A percentile compares a stretch with the other conserved stretches of the same genome.
Conservation (phyloP, 129 eudicot species). For the Rutidosis leptorrhynchoides region DNA sequence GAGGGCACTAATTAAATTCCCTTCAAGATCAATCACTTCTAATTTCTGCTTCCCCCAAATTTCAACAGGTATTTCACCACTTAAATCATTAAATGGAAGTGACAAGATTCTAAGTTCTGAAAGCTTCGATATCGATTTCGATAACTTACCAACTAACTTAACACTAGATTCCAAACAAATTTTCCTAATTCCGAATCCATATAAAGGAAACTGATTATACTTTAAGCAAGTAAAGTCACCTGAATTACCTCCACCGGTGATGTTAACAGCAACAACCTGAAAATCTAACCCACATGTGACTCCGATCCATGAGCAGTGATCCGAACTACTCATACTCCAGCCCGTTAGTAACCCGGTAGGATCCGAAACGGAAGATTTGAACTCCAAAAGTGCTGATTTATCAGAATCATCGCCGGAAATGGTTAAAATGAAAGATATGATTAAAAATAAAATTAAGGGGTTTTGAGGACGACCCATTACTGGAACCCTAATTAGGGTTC, state of each 20-base stretch:
- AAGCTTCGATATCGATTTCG: conserved; percentile 51
- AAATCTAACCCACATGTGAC: conserved; percentile 55
- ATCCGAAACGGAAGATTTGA: too few relatives aligned
- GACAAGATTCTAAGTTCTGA: conserved; percentile 62
- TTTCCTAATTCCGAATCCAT: conserved; percentile 81
- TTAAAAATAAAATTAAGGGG: conserved; percentile 40
- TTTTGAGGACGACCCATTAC: conserved; percentile 54
- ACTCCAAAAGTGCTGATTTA: conserved; percentile 63
- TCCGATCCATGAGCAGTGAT: conserved; percentile 77
- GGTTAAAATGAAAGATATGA: conserved; percentile 31
- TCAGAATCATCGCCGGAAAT: conserved; percentile 55
- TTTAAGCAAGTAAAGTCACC: conserved; percentile 48
- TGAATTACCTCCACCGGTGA: conserved; percentile 70
- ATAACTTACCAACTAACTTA: conserved; percentile 50
- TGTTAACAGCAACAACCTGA: conserved; percentile 60
- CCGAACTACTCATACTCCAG: conserved; percentile 44
- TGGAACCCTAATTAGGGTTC: conserved; percentile 49
- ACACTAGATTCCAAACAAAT: conserved; percentile 39
- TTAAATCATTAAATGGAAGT: conserved; percentile 69
- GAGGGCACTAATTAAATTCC: too few relatives aligned
- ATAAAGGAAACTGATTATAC: conserved; percentile 60
- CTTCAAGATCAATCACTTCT: too few relatives aligned
- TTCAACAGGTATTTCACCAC: conserved; percentile 66
- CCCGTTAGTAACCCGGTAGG: conserved; percentile 46
- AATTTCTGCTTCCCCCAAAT: conserved; percentile 86